Base-by-base conservation (phyloP, 805 yeast species). In the Nakazawaea molendinolei region DNA sequence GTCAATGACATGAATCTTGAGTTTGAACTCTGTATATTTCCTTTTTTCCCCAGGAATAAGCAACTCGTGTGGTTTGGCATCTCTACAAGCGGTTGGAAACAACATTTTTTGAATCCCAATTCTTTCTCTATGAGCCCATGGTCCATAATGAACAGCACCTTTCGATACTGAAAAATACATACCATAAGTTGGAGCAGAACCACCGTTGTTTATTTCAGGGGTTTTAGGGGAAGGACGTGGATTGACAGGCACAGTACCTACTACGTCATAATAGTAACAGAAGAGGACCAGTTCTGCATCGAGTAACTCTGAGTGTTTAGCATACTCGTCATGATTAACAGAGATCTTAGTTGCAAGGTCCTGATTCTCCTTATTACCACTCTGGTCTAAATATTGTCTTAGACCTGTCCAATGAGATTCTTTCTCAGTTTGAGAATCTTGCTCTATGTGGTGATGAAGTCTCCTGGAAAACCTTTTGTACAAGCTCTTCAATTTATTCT, bases 91-190 rank as follows among this genome's bases (percentile, higher is more conserved):
- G 0, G 69, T 53, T 0, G 98, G 98, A 38, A 81, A 74, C 17
- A 92, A 60, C 58, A 79, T 60, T 12, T 64, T 58, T 39, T 80
- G 87, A 8, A 89, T 49, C 2, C 77, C 71, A 2, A 65, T 66
- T 13, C 95, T 55, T 54, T 92, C 95, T 24, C 90, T 74, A 41
- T 92, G 95, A 0, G 96, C 84, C 96, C 97, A 90, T 0, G 98
- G 95, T 0, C 98, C 98, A 51, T 86, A 89, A 46, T 80, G 80
- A 1, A 86, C 59, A 0, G 84, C 77, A 0, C 86, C 76, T 37
- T 72, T 69, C 2, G 71, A 65, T 2, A 86, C 44, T 10, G 64
- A 65, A 7, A 89, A 34, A 35, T 80, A 80, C 6, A 80, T 46
- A 0, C 89, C 89, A 51, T 67, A 64, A 31, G 61, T 63, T 1